phyloP scores from a whole-genome alignment of 208 protist genomes.

The Ichthyophonus hoferi region DNA sequence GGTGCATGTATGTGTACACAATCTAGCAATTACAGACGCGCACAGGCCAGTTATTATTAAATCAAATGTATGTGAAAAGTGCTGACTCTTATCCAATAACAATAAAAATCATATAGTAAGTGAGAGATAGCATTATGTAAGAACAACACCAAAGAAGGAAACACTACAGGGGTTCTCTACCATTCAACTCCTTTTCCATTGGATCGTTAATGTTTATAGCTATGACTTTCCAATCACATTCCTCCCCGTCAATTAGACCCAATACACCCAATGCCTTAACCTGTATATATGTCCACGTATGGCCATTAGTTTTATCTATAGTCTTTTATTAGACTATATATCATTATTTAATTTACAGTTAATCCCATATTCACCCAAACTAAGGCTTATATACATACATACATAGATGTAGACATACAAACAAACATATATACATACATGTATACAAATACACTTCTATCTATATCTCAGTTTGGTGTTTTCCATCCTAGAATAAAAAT shows the following conservation, averaged over 20 bases:
- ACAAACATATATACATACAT: too few species aligned
- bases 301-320: too few species aligned
- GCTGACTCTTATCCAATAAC: neutral
- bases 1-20: neutral
- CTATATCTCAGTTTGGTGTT: too few species aligned
- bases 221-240: conserved; percentile 70
- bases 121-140: too few species aligned
- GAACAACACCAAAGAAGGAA: neutral
- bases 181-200: conserved; percentile 57
- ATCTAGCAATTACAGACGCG: too few species aligned
- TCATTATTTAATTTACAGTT: too few species aligned
- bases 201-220: conserved; percentile 65
- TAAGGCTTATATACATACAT: too few species aligned
- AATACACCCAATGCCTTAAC: conserved; percentile 62
- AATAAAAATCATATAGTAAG: neutral
- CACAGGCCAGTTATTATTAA: neutral
- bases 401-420: too few species aligned
- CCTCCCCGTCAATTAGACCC: conserved; percentile 66
- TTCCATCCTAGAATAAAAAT: too few species aligned
- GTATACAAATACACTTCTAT: too few species aligned
- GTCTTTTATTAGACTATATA: too few species aligned
- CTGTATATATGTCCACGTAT: conserved; percentile 40
- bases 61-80: neutral
- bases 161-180: conserved; percentile 10
- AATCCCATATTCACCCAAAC: too few species aligned